Evolutionary conservation across 805 yeast genomes (phyloP).

Genomic region (Torulaspora franciscae): DNA sequence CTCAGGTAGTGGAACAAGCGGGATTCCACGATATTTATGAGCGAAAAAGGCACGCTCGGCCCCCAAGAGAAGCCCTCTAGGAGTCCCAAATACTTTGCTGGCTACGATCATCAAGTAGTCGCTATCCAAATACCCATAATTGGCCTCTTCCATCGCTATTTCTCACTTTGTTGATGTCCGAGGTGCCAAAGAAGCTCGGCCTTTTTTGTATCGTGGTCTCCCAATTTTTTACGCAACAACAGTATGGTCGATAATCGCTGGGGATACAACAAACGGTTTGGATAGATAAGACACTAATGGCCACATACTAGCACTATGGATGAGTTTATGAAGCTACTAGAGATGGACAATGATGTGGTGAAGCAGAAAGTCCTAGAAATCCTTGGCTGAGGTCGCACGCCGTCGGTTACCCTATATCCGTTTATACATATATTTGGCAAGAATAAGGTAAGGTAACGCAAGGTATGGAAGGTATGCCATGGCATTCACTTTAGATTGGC

Average conservation of each 20-base stretch:
- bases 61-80: not conserved
- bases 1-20: not conserved
- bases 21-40: not conserved
- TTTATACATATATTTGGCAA: not conserved
- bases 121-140: not conserved
- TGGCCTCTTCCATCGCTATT: not conserved
- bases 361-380: too few relatives aligned
- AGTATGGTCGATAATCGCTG: too few relatives aligned
- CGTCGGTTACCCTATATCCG: too few relatives aligned
- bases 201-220: not conserved
- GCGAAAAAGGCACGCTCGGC: not conserved
- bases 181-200: not conserved
- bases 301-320: too few relatives aligned
- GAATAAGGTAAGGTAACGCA: too few relatives aligned
- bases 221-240: not conserved
- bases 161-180: not conserved
- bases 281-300: too few relatives aligned
- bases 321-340: too few relatives aligned
- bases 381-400: too few relatives aligned
- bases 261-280: too few relatives aligned
- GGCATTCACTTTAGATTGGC: too few relatives aligned
- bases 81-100: not conserved
- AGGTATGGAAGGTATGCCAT: too few relatives aligned
- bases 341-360: too few relatives aligned
- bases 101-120: not conserved